Percentiles rank a stretch among this genome's conserved stretches.
These are phyloP conservation scores for Talaromyces thailandensis DNA, from an alignment of 495 filamentous ascomycete genomes.

Conservation along the genomic window DNA sequence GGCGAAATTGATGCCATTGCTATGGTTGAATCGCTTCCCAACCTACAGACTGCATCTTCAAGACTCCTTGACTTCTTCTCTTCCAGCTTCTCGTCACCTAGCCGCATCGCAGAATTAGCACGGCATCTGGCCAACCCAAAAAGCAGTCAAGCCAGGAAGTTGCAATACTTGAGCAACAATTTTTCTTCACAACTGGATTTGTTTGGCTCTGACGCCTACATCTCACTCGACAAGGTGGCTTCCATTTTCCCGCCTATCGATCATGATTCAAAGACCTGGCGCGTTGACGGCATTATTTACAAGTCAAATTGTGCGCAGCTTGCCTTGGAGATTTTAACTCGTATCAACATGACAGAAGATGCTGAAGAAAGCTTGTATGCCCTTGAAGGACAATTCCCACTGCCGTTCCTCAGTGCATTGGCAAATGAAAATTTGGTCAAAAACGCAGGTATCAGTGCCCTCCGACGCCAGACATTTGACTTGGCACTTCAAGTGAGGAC, in stretches of 20 bases:
- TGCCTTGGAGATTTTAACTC: constrained; percentile 22
- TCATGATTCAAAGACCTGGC: constrained; percentile 14
- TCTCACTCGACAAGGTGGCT: constrained; percentile 16
- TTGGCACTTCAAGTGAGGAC: constrained; percentile 34
- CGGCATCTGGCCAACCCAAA: constrained; percentile 17
- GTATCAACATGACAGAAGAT: constrained; percentile 9
- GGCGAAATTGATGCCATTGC: constrained; percentile 16
- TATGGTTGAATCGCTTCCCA: constrained; percentile 26
- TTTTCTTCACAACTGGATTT: constrained; percentile 13
- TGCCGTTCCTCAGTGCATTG: constrained; percentile 22
- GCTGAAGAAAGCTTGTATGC: constrained; percentile 16
- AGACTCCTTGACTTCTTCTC: constrained; percentile 20
- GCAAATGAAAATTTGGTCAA: neutral
- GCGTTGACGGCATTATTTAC: constrained; percentile 19
- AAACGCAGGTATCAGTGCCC: constrained; percentile 17
- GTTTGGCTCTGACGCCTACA: constrained; percentile 18
- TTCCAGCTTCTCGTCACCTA: constrained; percentile 13
- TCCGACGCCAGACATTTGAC: constrained; percentile 21
- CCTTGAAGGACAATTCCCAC: constrained; percentile 24
- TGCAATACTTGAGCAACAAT: constrained; percentile 5
- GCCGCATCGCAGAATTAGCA: constrained; percentile 16
- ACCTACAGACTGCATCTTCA: constrained; percentile 20
- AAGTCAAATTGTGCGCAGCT: constrained; percentile 32
- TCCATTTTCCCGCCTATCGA: constrained; percentile 12
- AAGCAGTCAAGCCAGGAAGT: constrained; percentile 18